These are phyloP conservation scores for Pseudogymnoascus sp. DNA, from an alignment of 2,329 filamentous ascomycete genomes.

Conservation along the genomic window DNA sequence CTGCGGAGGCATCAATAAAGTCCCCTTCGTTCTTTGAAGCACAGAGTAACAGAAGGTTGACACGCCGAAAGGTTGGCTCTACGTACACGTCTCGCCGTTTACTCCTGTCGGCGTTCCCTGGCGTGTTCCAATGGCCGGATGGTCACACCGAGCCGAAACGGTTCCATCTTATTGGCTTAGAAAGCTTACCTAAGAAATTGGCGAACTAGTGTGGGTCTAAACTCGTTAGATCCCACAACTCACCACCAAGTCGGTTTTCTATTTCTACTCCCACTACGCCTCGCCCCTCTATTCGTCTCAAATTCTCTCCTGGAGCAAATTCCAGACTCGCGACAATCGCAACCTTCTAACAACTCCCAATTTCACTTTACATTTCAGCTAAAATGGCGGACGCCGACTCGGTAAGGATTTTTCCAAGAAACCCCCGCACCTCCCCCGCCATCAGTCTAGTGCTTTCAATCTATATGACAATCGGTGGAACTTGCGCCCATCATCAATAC, in stretches of 20 bases:
- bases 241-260: constrained; percentile 21
- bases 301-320: constrained; percentile 17
- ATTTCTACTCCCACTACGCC: constrained; percentile 19
- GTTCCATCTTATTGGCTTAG: background rate
- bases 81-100: background rate
- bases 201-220: constrained; percentile 8
- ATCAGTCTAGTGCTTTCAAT: constrained; percentile 22
- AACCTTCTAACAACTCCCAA: constrained; percentile 17
- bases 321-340: background rate
- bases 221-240: constrained; percentile 12
- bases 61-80: background rate
- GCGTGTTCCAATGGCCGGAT: background rate
- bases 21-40: constrained; percentile 8
- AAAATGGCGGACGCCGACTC: constrained; percentile 59
- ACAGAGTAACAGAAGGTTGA: background rate
- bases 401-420: constrained; percentile 40
- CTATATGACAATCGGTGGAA: background rate
- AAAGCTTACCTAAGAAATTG: background rate
- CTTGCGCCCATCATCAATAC: background rate
- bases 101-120: background rate
- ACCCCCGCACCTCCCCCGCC: constrained; percentile 26
- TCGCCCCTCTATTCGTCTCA: constrained; percentile 18
- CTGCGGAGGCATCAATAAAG: constrained; percentile 14
- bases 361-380: constrained; percentile 30
- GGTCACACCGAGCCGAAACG: constrained; percentile 2